phyloP scores from a whole-genome alignment of 2,329 filamentous ascomycete species.

The Botrytis porri region DNA sequence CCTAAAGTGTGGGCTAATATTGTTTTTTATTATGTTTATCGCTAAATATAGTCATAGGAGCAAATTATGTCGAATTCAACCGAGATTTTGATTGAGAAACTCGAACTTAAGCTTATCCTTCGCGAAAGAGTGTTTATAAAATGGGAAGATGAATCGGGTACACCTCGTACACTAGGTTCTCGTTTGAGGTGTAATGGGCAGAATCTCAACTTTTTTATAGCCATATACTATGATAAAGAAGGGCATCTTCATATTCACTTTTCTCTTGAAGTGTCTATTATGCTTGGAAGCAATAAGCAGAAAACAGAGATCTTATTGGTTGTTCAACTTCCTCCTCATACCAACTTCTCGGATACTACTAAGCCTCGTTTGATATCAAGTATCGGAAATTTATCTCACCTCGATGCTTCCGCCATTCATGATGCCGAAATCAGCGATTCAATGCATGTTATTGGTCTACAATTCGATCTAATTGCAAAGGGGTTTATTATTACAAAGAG shows the following conservation, averaged over 20 bases:
- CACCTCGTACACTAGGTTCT: neutral
- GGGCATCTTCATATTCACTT: no score
- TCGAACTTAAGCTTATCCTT: neutral
- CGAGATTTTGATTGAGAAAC: neutral
- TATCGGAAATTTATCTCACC: no score
- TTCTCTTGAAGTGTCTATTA: no score
- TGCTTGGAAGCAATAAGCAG: no score
- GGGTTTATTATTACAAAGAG: neutral
- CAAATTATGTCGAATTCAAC: neutral
- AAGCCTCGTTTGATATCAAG: no score
- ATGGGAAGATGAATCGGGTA: slow-evolving; percentile 2
- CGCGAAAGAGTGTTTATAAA: slow-evolving; percentile 9
- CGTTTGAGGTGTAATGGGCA: neutral
- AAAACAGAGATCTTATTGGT: no score
- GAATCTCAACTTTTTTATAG: neutral
- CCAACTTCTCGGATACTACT: no score
- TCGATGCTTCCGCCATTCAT: no score
- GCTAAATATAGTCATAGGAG: neutral
- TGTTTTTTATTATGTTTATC: neutral
- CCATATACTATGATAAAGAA: neutral
- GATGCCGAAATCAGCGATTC: no score
- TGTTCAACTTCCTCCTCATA: no score
- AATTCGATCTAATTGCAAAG: no score
- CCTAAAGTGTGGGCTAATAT: neutral
- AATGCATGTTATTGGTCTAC: no score